Conservation (phyloP, 1,139 yeast genomes). For the Protomyces gravidus region DNA sequence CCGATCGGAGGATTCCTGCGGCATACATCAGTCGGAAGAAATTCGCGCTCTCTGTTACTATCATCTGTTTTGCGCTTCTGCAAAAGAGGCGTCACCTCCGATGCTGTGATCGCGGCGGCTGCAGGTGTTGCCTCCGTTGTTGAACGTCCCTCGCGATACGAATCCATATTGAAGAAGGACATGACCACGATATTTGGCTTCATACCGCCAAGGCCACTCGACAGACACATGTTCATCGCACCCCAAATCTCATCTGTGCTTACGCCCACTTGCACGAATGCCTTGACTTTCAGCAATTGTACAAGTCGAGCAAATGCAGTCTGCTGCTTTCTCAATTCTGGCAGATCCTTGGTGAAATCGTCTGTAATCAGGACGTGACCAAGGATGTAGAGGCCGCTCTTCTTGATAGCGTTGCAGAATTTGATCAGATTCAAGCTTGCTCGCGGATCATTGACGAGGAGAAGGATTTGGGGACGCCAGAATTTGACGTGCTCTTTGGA, state of each 20-base stretch:
- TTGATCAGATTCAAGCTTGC: constrained; percentile 85
- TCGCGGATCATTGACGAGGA: constrained; percentile 84
- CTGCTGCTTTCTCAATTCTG: constrained; percentile 66
- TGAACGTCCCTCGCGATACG: not conserved
- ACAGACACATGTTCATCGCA: constrained; percentile 82
- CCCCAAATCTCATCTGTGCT: constrained; percentile 94
- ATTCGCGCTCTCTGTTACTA: constrained; percentile 28
- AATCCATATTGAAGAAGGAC: constrained; percentile 65
- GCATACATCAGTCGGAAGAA: constrained; percentile 79
- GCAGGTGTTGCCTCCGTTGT: not conserved
- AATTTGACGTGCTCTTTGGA: constrained; percentile 84
- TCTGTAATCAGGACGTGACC: constrained; percentile 76
- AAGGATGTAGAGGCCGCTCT: constrained; percentile 62
- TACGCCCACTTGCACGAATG: constrained; percentile 85
- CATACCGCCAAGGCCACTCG: constrained; percentile 97
- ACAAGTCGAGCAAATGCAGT: constrained; percentile 79
- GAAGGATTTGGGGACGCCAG: constrained; percentile 92
- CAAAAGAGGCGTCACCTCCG: not conserved
- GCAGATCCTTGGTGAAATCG: constrained; percentile 56
- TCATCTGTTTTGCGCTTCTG: constrained; percentile 10
- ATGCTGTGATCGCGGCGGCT: not conserved
- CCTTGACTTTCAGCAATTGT: constrained; percentile 72
- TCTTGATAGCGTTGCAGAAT: constrained; percentile 91
- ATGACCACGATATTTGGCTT: constrained; percentile 88
- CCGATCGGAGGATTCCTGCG: constrained; percentile 65